Base-by-base conservation (phyloP, 148 eudicot species). In the Amaranthus cruentus region DNA sequence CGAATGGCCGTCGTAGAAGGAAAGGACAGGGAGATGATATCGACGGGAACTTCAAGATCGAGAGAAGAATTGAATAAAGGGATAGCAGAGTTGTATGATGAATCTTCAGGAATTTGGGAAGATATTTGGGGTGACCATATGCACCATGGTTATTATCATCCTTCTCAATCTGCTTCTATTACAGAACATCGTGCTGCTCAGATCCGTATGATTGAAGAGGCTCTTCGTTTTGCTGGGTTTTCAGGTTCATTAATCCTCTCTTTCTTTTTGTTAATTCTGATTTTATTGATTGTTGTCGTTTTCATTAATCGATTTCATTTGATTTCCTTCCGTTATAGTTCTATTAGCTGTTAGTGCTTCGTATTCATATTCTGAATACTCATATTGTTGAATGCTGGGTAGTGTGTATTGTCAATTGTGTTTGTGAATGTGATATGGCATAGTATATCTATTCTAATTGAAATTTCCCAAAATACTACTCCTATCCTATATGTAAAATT, bases 71-170 rank as follows among this genome's bases (percentile, higher is more conserved):
- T 95, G 55, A 73, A 84, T 75, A 85, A 87, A 55, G 97, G 97
- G 11, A 95, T 95, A 42, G 99, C 99, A 2, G 91, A 89, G 57
- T 73, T 95, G 55, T 95, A 95, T 82, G 94, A 95, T 66, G 88
- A 87, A 74, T 95, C 99, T 6, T 88, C 99, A 2, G 96, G 86
- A 3, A 43, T 90, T 9, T 94, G 98, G 98, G 98, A 94, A 80
- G 83, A 88, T 21, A 87, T 94, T 3, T 94, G 98, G 98, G 98
- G 98, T 11, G 98, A 91, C 70, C 97, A 94, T 76, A 89, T 94
- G 98, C 98, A 94, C 70, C 98, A 94, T 69, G 98, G 98, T 2
- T 94, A 68, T 74, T 94, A 94, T 67, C 87, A 85, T 1, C 77
- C 88, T 3, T 74, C 79, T 9, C 54, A 79, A 38, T 43, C 73